These are phyloP conservation scores for Fomes fomentarius DNA, from an alignment of 1,284 basidiomycete species.

Conservation along the genomic window DNA sequence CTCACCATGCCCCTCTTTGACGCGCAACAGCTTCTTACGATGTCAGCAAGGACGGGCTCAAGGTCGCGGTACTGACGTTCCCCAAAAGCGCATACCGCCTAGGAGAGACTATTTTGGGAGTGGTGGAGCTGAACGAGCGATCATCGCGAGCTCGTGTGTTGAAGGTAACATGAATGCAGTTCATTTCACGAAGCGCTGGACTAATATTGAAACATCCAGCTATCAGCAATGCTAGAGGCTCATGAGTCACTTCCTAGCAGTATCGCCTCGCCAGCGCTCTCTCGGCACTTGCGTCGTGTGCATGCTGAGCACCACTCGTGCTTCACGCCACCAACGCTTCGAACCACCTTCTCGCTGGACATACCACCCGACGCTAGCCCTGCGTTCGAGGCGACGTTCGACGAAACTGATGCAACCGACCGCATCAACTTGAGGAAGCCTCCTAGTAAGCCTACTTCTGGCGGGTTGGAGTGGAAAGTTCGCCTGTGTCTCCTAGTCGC, in stretches of 20 bases:
- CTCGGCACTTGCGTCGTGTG: conserved; percentile 60
- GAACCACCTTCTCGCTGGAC: conserved; percentile 84
- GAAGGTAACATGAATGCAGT: conserved; percentile 52
- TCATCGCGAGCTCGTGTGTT: conserved; percentile 65
- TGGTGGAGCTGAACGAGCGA: conserved; percentile 83
- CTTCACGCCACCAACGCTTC: conserved; percentile 69
- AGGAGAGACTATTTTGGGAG: conserved; percentile 87
- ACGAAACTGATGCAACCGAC: conserved; percentile 24
- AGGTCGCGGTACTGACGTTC: conserved; percentile 89
- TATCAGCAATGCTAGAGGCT: conserved; percentile 84
- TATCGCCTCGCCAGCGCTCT: conserved; percentile 43
- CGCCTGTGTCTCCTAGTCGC: conserved; percentile 81
- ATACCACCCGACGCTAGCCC: conserved; percentile 90
- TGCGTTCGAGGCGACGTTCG: conserved; percentile 66
- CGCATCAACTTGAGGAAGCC: not conserved
- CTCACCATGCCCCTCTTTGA: too few relatives aligned
- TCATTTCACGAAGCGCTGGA: not conserved
- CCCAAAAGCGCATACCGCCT: conserved; percentile 88
- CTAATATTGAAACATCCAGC: conserved; percentile 41
- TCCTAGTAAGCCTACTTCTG: conserved; percentile 36
- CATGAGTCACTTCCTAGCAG: conserved; percentile 78
- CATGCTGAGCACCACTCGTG: conserved; percentile 85
- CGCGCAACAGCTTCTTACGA: conserved; percentile 96
- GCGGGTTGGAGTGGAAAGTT: conserved; percentile 88
- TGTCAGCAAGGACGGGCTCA: conserved; percentile 87